Base-by-base conservation (phyloP, 331 rosid species). In the Pyrus hybrid region DNA sequence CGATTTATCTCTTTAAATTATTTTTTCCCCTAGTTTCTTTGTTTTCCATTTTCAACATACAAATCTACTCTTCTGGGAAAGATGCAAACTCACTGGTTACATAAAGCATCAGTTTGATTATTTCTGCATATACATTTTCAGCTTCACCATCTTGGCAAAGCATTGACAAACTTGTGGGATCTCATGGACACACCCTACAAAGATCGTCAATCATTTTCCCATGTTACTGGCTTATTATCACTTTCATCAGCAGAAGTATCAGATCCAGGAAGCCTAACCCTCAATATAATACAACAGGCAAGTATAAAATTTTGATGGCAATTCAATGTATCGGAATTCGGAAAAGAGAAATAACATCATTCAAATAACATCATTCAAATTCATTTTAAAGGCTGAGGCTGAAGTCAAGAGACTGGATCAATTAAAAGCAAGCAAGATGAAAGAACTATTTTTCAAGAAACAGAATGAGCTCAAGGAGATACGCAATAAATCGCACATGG, bases 361-460 rank as follows among this genome's bases (percentile, higher is more conserved):
- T 72, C 29, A 76, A 61, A 49, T 53, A 81, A 73, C 71, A 82
- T 49, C 47, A 22, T 63, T 72, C 29, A 76, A 61, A 49, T 53
- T 75, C 70, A 72, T 83, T 82, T 80, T 70, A 66, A 77, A 95
- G 99, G 88, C 91, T 33, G 97, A 95, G 77, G 93, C 96, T 71
- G 99, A 95, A 82, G 97, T 90, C 65, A 83, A 82, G 88, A 89
- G 98, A 78, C 83, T 92, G 78, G 97, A 95, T 81, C 99, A 92
- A 69, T 82, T 90, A 75, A 95, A 95, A 87, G 91, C 96, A 83
- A 95, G 97, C 87, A 92, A 83, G 87, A 95, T 89, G 96, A 95
- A 89, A 85, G 98, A 95, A 85, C 80, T 92, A 66, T 95, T 92
- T 85, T 82, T 83, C 74, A 90, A 91, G 88, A 95, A 95, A 85